Base-by-base conservation (phyloP, 192 early-diverging fungal species). In the Globomyces pollinis-pini region DNA sequence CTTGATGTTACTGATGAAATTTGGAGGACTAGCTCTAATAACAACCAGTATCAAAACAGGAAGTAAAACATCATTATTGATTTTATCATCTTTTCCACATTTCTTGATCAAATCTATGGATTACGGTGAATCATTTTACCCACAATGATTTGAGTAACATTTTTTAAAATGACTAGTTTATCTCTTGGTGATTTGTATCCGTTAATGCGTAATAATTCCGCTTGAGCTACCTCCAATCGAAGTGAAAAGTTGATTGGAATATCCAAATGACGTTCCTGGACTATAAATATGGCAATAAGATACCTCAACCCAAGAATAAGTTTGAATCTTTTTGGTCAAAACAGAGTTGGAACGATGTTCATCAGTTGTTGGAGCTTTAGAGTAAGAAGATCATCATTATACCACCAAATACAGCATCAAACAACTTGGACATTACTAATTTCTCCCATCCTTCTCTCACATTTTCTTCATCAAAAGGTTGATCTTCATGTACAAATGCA, bases 361-460 rank as follows among this genome's bases (percentile, higher is more conserved):
- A 32, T 79, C 73, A 18, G 72, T 71, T 9, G 63, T 69, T 34
- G 61, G 41, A 2, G 59, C 66, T 12, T n/a, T n/a, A n/a, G n/a
- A n/a, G n/a, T n/a, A n/a, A n/a, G n/a, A n/a, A n/a, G n/a, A n/a
- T n/a, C n/a, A n/a, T n/a, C n/a, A n/a, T n/a, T n/a, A n/a, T n/a
- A n/a, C n/a, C n/a, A n/a, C 61, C 69, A 62, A 79, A 79, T 2
- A 79, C 71, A 9, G 34, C 28, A 36, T 75, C 73, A 55, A 68
- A 71, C 26, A 79, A 44, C 38, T 76, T 71, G 38, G 62, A 63
- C 73, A 79, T 65, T 15, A 79, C 58, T 13, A 79, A 69, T 73
- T 79, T 79, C 50, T 79, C 77, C 77, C 77, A 79, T 18, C 73
- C 77, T 53, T 79, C 77, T 9, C 61, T 62, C 38, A 78, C 69